Percentiles rank a stretch among this genome's conserved stretches.
phyloP scores from a whole-genome alignment of 2,329 filamentous ascomycete genomes.

The Venturia aucupariae region DNA sequence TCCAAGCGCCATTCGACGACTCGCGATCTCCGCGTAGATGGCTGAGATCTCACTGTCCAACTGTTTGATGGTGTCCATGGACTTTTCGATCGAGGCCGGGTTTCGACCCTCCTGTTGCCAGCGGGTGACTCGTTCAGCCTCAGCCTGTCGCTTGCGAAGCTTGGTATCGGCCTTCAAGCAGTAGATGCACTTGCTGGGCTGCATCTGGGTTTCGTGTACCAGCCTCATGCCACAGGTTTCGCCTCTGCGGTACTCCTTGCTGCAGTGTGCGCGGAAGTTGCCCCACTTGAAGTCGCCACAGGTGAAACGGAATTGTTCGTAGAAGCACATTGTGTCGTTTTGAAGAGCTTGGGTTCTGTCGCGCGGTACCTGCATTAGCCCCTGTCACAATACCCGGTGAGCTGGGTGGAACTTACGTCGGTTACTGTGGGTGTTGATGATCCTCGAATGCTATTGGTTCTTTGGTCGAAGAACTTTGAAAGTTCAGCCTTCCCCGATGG shows the following conservation, averaged over 20 bases:
- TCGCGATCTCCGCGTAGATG: conserved; percentile 47
- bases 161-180: conserved; percentile 89
- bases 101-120: conserved; percentile 51
- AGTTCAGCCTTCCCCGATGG: conserved; percentile 14
- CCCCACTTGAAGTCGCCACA: conserved; percentile 96
- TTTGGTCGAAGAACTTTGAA: conserved; percentile 11
- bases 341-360: conserved; percentile 24
- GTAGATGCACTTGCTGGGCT: conserved; percentile 63
- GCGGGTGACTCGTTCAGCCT: conserved; percentile 14
- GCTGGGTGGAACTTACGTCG: conserved; percentile 22
- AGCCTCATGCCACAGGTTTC: conserved; percentile 95
- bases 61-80: conserved; percentile 61
- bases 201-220: conserved; percentile 62
- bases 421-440: conserved; percentile 15
- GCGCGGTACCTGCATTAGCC: conserved; percentile 24
- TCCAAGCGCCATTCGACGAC: conserved; percentile 6
- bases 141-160: conserved; percentile 19
- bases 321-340: conserved; percentile 71
- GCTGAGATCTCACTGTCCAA: conserved; percentile 60
- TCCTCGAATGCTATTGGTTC: conserved; percentile 12
- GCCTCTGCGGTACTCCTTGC: conserved; percentile 88
- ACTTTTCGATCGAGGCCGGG: conserved; percentile 54
- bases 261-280: conserved; percentile 84
- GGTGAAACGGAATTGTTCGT: conserved; percentile 74
- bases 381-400: not conserved